Evolutionary conservation across 257 asterid genomes (phyloP).

Genomic region (Nicotiana knightiana): DNA sequence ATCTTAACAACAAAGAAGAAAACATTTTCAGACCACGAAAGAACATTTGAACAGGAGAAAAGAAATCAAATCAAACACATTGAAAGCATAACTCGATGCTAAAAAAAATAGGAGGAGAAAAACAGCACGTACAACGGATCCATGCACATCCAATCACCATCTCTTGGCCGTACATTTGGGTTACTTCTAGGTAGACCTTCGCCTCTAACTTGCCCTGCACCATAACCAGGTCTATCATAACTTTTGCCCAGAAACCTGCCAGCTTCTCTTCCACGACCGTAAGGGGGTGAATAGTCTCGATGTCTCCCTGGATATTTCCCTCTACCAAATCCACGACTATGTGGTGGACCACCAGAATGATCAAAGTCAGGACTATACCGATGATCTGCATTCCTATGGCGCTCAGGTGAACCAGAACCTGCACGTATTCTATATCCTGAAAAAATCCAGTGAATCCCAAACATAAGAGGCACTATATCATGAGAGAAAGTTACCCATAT

Average conservation of each 20-base stretch:
- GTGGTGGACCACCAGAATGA: conserved; percentile 48
- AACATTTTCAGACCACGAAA: background rate
- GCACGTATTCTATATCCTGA: conserved; percentile 83
- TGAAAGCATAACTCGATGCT: conserved; percentile 7
- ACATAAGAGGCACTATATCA: conserved; percentile 44
- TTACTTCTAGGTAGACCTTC: conserved; percentile 61
- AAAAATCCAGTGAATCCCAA: conserved; percentile 70
- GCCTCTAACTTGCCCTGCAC: conserved; percentile 47
- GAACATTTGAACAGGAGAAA: background rate
- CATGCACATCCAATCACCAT: conserved; percentile 90
- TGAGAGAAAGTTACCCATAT: conserved; percentile 40
- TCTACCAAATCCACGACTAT: conserved; percentile 52
- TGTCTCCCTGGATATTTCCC: conserved; percentile 61
- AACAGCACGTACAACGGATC: conserved; percentile 62
- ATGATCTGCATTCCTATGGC: conserved; percentile 55
- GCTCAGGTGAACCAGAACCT: conserved; percentile 78
- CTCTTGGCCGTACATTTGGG: conserved; percentile 87
- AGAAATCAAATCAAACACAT: background rate
- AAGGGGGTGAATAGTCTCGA: conserved; percentile 63
- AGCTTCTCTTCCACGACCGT: conserved; percentile 52
- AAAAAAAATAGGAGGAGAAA: background rate
- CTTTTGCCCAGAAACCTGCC: conserved; percentile 59
- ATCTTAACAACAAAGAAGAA: background rate
- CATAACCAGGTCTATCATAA: conserved; percentile 51
- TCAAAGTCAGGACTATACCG: conserved; percentile 68